A percentile compares a stretch with the other conserved stretches of the same genome.
phyloP scores from a whole-genome alignment of 805 yeast genomes.

The Ogataea haglerorum region DNA sequence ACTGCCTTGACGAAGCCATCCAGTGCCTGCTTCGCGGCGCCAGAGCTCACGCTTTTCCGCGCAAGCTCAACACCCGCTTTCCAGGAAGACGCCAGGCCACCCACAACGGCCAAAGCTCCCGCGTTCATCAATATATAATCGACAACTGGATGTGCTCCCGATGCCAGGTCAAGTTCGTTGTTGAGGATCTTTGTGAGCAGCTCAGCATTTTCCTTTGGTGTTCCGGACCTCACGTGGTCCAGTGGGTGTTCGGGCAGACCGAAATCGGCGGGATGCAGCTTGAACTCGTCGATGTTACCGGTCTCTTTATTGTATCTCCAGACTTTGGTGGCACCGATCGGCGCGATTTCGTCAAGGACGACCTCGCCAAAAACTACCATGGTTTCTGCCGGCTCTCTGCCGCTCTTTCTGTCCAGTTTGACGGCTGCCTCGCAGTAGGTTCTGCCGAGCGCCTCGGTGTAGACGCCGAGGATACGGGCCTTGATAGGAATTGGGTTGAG shows the following conservation, averaged over 20 bases:
- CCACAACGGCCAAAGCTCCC: conserved; percentile 79
- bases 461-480: conserved; percentile 88
- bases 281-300: conserved; percentile 38
- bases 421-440: conserved; percentile 82
- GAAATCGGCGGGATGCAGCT: conserved; percentile 69
- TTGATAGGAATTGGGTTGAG: conserved; percentile 82
- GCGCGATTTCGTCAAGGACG: conserved; percentile 92
- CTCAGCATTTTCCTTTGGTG: conserved; percentile 81
- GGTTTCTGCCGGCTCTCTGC: conserved; percentile 45
- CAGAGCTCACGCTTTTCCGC: conserved; percentile 59
- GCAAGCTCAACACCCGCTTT: conserved; percentile 75
- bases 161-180: conserved; percentile 40
- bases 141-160: conserved; percentile 59
- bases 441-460: conserved; percentile 71
- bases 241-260: conserved; percentile 74
- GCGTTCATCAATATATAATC: conserved; percentile 91
- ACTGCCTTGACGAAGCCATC: conserved; percentile 47
- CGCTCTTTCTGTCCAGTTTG: conserved; percentile 49
- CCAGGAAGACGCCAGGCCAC: conserved; percentile 69
- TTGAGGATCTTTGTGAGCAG: conserved; percentile 43
- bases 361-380: conserved; percentile 92
- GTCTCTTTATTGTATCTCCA: conserved; percentile 59
- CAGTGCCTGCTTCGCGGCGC: conserved; percentile 62
- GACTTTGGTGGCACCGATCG: conserved; percentile 73
- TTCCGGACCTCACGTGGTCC: conserved; percentile 69